Base-by-base conservation (phyloP, 768 basidiomycete genomes). In the Tricholoma saponaceum region DNA sequence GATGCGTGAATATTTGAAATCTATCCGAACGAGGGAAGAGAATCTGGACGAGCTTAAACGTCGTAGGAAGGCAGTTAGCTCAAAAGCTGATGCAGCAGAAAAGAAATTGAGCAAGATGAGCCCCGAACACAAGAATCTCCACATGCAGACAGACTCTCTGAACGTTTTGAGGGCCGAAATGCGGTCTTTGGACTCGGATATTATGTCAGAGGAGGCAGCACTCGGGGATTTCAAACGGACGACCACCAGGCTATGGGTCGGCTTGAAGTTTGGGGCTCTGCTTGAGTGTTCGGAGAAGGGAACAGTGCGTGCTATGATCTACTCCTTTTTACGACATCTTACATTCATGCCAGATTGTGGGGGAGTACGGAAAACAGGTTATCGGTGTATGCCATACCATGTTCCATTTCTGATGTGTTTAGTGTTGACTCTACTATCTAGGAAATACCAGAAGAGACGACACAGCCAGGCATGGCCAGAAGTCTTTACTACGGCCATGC, bases 71-170 rank as follows among this genome's bases (percentile, higher is more conserved):
- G 76, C 76, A 9, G 77, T 94, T 5, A 79, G 77, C 9, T 71
- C 80, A 23, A 88, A 88, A 60, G 90, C 93, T 0, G 94, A 96
- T 55, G 72, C 82, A 16, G 93, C 92, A 2, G 93, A 96, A 62
- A 90, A 81, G 76, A 96, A 95, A 68, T 80, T 98, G 35, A 83
- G 79, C 71, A 96, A 89, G 75, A 95, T 97, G 94, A 82, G 81
- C 60, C 80, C 89, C 0, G 92, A 95, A 70, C 84, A 95, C 75
- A 98, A 96, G 78, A 89, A 90, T 62, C 73, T 93, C 33, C 72
- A 74, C 2, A 63, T 75, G 55, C 95, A 96, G 70, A 88, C 86
- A 1, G 91, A 93, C 23, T 69, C 77, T 1, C 72, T 97, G 47
- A 86, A 86, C 62, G 74, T 75, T 13, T 72, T 95, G 26, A 81